Percentiles rank a stretch among this genome's conserved stretches.
These are phyloP conservation scores for Leccinum incarnatum DNA, from an alignment of 768 basidiomycete species.

Conservation along the genomic window DNA sequence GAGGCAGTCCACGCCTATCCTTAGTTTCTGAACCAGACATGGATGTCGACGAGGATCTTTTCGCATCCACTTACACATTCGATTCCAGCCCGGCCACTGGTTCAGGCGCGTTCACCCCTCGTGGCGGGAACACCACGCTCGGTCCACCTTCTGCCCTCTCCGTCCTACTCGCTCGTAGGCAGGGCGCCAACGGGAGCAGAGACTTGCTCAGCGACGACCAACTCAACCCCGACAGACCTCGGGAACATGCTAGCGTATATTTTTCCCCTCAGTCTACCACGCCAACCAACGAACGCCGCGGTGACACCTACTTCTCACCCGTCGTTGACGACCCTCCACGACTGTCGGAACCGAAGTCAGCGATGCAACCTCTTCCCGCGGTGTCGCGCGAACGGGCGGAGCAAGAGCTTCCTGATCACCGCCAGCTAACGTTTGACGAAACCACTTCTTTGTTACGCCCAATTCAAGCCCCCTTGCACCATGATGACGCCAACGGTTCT, in stretches of 20 bases:
- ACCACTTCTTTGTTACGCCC: slow-evolving; percentile 17
- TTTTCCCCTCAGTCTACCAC: slow-evolving; percentile 20
- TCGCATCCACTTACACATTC: slow-evolving; percentile 29
- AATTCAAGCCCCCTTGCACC: slow-evolving; percentile 8
- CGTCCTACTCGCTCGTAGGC: slow-evolving; percentile 32
- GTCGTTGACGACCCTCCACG: neutral
- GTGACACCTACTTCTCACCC: slow-evolving; percentile 4
- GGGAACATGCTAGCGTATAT: neutral
- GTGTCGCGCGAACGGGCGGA: neutral
- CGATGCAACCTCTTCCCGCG: neutral
- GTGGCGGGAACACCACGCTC: slow-evolving; percentile 20
- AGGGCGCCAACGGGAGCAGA: slow-evolving; percentile 2
- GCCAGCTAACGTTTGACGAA: slow-evolving; percentile 12
- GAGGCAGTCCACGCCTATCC: slow-evolving; percentile 27
- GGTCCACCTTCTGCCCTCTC: slow-evolving; percentile 35
- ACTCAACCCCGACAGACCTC: neutral
- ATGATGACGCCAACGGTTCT: slow-evolving; percentile 3
- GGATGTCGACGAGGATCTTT: slow-evolving; percentile 26
- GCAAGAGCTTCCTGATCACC: neutral
- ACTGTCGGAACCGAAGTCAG: neutral
- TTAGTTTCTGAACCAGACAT: slow-evolving; percentile 23
- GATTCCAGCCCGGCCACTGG: slow-evolving; percentile 17
- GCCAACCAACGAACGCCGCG: slow-evolving; percentile 18
- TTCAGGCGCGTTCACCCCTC: slow-evolving; percentile 23
- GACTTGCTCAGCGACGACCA: neutral